phyloP scores from a whole-genome alignment of 805 yeast species.

The Blastobotrys muscicola region DNA sequence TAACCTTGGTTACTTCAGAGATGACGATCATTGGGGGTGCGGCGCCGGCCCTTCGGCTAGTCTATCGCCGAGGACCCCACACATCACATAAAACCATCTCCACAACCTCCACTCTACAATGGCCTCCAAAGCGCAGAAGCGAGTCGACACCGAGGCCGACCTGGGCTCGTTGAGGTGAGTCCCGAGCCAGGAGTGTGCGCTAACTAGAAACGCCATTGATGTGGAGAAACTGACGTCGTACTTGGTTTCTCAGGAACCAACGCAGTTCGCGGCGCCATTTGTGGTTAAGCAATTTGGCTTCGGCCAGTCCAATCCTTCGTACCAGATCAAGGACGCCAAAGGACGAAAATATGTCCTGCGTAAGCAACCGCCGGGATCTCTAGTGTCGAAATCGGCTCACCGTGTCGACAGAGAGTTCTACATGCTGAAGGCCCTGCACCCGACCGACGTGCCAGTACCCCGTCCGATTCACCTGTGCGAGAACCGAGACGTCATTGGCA shows the following conservation, averaged over 20 bases:
- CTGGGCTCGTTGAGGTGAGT: slow-evolving; percentile 16
- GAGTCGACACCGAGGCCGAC: slow-evolving; percentile 27
- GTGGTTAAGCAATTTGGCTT: slow-evolving; percentile 43
- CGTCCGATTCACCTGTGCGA: slow-evolving; percentile 43
- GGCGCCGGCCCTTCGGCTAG: too few relatives aligned
- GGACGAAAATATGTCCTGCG: slow-evolving; percentile 40
- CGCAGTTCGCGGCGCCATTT: slow-evolving; percentile 25
- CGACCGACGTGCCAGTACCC: slow-evolving; percentile 44
- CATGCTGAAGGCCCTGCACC: slow-evolving; percentile 34
- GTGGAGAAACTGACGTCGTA: slow-evolving; percentile 20
- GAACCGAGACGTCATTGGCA: slow-evolving; percentile 45
- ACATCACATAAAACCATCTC: too few relatives aligned
- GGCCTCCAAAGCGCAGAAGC: slow-evolving; percentile 59
- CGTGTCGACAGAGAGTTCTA: slow-evolving; percentile 53
- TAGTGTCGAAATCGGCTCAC: slow-evolving; percentile 50
- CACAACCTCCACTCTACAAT: slow-evolving; percentile 17
- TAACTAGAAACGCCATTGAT: slow-evolving; percentile 24
- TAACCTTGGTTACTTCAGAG: too few relatives aligned
- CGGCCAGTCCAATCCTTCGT: slow-evolving; percentile 61
- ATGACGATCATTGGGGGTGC: too few relatives aligned
- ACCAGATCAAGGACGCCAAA: slow-evolving; percentile 35
- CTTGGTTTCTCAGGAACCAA: slow-evolving; percentile 15
- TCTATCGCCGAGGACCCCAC: too few relatives aligned
- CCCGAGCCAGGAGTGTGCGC: not conserved
- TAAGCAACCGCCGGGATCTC: slow-evolving; percentile 43